Conservation (phyloP, 305 asterid genomes). For the Ilex paraguariensis region DNA sequence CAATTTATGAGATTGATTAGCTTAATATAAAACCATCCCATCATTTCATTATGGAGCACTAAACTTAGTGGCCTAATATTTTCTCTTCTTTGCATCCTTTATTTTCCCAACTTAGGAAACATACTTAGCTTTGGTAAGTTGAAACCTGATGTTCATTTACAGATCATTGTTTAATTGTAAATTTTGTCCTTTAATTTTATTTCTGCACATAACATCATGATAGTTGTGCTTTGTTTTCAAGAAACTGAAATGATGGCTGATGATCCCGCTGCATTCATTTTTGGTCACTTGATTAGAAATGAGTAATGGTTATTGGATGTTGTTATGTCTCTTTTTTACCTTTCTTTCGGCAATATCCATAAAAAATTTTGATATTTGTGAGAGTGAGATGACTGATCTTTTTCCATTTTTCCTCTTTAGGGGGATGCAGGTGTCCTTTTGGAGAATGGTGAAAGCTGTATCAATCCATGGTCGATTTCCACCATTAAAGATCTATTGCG, state of each 20-base stretch:
- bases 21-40: too few species aligned
- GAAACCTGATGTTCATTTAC: too few species aligned
- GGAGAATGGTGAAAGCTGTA: slow-evolving; percentile 36
- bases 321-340: neutral
- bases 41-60: too few species aligned
- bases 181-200: too few species aligned
- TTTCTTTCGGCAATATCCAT: neutral
- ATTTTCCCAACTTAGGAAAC: too few species aligned
- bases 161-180: too few species aligned
- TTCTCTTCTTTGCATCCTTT: too few species aligned
- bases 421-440: slow-evolving; percentile 24
- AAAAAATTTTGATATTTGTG: neutral
- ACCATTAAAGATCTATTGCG: slow-evolving; percentile 37
- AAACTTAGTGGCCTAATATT: too few species aligned
- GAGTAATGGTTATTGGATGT: neutral
- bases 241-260: neutral
- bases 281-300: neutral
- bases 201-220: too few species aligned
- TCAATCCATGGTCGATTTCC: slow-evolving; percentile 77
- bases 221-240: too few species aligned
- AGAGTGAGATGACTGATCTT: slow-evolving; percentile 15
- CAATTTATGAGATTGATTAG: too few species aligned
- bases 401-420: slow-evolving; percentile 33
- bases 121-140: too few species aligned
- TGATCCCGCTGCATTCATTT: neutral